These are phyloP conservation scores for Botrytis porri DNA, from an alignment of 2,329 filamentous ascomycete species.

Conservation along the genomic window DNA sequence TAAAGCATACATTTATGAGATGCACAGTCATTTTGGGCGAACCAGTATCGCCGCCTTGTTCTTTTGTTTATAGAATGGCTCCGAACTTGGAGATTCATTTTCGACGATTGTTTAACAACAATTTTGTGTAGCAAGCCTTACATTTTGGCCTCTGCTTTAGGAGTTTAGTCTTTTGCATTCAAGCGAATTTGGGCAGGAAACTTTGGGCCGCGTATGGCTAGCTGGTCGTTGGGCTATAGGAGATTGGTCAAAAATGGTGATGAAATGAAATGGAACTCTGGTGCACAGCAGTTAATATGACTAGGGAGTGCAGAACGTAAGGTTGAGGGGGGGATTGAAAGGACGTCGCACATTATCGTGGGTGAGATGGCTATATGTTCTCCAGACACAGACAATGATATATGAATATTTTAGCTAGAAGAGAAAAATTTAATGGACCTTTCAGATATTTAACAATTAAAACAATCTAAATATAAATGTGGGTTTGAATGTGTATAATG, in stretches of 20 bases:
- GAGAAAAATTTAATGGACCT: neutral
- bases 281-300: conserved; percentile 7
- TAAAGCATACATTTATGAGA: conserved; percentile 6
- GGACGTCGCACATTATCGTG: neutral
- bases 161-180: neutral
- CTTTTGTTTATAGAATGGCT: conserved; percentile 2
- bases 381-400: neutral
- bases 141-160: conserved; percentile 8
- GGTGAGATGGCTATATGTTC: neutral
- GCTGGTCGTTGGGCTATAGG: neutral
- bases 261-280: neutral
- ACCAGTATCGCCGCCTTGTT: neutral
- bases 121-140: conserved; percentile 12
- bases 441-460: neutral
- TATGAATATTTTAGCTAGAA: neutral
- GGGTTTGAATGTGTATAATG: no score
- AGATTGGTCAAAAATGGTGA: neutral
- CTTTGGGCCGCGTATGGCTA: neutral
- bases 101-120: neutral
- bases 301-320: neutral
- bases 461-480: neutral
- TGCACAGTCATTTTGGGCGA: neutral
- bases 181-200: conserved; percentile 8
- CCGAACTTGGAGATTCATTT: neutral
- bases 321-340: no score